Evolutionary conservation across 1,284 basidiomycete genomes (phyloP).

Genomic region (Irpex sp.): DNA sequence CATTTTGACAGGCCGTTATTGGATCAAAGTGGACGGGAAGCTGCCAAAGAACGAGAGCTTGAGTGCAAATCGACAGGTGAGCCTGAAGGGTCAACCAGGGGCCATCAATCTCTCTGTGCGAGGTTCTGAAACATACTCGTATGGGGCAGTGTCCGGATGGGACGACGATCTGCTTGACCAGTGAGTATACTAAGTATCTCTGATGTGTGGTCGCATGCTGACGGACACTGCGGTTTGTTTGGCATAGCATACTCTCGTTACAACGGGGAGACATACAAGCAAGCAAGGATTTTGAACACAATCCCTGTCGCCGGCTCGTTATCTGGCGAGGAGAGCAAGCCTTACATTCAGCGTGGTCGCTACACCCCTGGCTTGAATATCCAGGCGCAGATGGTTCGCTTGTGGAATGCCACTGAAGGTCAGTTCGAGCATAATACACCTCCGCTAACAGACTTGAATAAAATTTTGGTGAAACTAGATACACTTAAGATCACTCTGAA

Average conservation of each 20-base stretch:
- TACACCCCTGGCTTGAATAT: slow-evolving; percentile 22
- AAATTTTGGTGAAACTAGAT: slow-evolving; percentile 17
- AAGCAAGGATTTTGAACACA: slow-evolving; percentile 31
- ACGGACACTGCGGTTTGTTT: neutral
- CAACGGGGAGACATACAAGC: neutral
- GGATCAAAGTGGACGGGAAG: slow-evolving; percentile 25
- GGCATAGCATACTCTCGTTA: neutral
- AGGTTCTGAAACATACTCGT: neutral
- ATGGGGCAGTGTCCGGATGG: slow-evolving; percentile 29
- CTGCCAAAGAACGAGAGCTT: slow-evolving; percentile 23
- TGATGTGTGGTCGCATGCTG: neutral
- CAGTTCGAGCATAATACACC: too few species aligned
- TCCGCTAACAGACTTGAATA: too few species aligned
- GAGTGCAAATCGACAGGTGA: slow-evolving; percentile 20
- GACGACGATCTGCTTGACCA: slow-evolving; percentile 33
- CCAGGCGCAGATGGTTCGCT: slow-evolving; percentile 19
- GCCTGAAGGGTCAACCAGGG: neutral
- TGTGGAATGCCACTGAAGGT: slow-evolving; percentile 17
- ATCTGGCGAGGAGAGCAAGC: slow-evolving; percentile 6
- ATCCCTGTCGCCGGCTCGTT: slow-evolving; percentile 35
- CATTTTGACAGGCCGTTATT: slow-evolving; percentile 27
- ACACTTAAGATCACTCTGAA: slow-evolving; percentile 37
- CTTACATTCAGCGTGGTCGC: slow-evolving; percentile 13
- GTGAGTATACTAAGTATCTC: slow-evolving; percentile 17
- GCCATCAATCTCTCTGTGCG: neutral